Base-by-base conservation (phyloP, 345 rosid species). In the Eucalyptus sp. region DNA sequence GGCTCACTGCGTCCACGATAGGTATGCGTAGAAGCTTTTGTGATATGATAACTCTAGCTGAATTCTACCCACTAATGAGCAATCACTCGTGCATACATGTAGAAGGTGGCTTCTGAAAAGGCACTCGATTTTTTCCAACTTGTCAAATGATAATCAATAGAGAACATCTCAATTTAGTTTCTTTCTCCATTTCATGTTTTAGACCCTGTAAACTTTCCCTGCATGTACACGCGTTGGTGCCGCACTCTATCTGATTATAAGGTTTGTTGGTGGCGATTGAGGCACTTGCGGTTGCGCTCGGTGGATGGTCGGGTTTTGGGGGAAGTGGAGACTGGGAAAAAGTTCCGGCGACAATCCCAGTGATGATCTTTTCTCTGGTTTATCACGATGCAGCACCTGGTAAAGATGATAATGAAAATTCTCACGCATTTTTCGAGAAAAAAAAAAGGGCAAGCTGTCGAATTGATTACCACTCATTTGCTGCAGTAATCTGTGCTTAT, bases 401-500 rank as follows among this genome's bases (percentile, higher is more conserved):
- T 94, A 93, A 90, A 52, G 33, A 83, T 64, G 17, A 66, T 71
- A 43, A 68, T 27, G 27, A 48, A 51, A 76, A 51, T 51, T 43
- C 24, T 51, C 25, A 5, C 33, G 29, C 25, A 29, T 41, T 31
- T 46, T 24, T 76, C 8, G 3, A 88, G 14, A 41, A 31, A 37
- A 52, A 51, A 49, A 52, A 27, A 80, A 37, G 58, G 56, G 64
- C 66, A 80, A 50, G 46, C 79, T 37, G 27, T 31, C 71, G 29
- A 24, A 50, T 52, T 79, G n/a, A 33, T 81, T 10, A 50, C 52
- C 3, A 5, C 62, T 60, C 29, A 48, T 87, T 33, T 86, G 27
- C 87, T 92, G 89, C 93, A 94, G 97, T 94, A 80, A 92, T 95
- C 44, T 95, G 96, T 93, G 97, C 95, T 52, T 94, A 94, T 88